Evolutionary conservation across 1,284 basidiomycete species (phyloP), one percentile per base, ranked within the genome.

Genomic region (Prillingera fragicola): DNA sequence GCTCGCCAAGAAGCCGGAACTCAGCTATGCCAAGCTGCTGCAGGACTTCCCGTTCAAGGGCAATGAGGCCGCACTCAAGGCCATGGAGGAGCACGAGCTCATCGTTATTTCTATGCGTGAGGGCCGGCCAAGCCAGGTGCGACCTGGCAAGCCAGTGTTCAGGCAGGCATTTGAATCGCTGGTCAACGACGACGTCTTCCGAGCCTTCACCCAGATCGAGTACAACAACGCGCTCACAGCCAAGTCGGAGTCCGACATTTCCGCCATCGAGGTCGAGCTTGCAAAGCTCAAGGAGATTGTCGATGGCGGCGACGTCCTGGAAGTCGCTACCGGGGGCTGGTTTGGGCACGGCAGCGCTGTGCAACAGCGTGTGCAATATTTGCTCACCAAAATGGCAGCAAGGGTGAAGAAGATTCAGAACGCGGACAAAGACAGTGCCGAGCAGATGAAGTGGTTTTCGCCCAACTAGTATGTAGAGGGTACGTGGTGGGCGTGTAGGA

Each of bases 1-100:
- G 23, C 77, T 98, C 17, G 78, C 88, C 1, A 77, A 77, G 49
- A 74, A 78, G 36, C 72, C 79, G 14, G 87, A 94, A 77, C 84
- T 87, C 41, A 52, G 69, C 52, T 97, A 96, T 67, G 81, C 89
- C 48, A 81, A 89, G 29, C 74, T 88, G 8, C 73, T 98, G 42
- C 71, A 85, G 45, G 83, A 87, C 41, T 85, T 84, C 63, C 88
- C 87, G 1, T 97, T 95, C 81, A 95, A 91, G 67, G 87, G 85
- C 15, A 83, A 91, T 58, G 91, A 96, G 63, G 73, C 74, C 12
- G 77, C 87, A 5, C 66, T 98, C 50, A 80, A 88, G 53, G 80
- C 78, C 21, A 82, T 98, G 79, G 94, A 96, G 63, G 84, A 87
- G 56, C 83, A 85, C 5, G 92, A 96, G 56, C 69, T 97, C 40